These are phyloP conservation scores for Fusarium multiceps DNA, from an alignment of 2,329 filamentous ascomycete species.

Conservation along the genomic window DNA sequence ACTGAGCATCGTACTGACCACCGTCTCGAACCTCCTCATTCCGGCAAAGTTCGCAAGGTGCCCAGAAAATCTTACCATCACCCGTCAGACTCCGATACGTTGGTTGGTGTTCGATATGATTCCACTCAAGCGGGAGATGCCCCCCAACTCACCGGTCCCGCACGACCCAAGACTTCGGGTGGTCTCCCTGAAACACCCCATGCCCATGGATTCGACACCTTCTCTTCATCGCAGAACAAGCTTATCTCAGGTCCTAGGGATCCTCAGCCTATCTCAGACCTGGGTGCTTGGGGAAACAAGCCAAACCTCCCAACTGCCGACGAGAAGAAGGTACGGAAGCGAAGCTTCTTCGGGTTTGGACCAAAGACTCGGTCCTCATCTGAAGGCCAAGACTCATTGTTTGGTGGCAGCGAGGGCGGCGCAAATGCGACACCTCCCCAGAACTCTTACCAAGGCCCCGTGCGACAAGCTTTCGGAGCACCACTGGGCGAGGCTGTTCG, in stretches of 20 bases:
- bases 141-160: conserved; percentile 56
- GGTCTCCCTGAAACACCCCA: conserved; percentile 51
- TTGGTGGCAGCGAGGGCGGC: conserved; percentile 60
- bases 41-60: conserved; percentile 48
- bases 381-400: conserved; percentile 68
- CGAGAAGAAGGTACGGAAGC: conserved; percentile 85
- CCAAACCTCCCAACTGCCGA: conserved; percentile 65
- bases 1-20: conserved; percentile 4
- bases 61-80: conserved; percentile 52
- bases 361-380: conserved; percentile 68
- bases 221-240: conserved; percentile 54
- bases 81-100: conserved; percentile 55
- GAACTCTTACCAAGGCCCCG: conserved; percentile 61
- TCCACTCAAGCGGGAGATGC: conserved; percentile 63
- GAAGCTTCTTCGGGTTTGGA: conserved; percentile 78
- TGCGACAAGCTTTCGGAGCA: conserved; percentile 84
- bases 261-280: conserved; percentile 83
- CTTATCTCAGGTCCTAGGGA: conserved; percentile 88
- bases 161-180: conserved; percentile 53
- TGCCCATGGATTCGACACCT: conserved; percentile 49
- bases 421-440: conserved; percentile 58
- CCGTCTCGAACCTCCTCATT: conserved; percentile 39
- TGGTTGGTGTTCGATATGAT: conserved; percentile 70
- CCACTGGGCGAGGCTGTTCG: conserved; percentile 87
- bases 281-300: conserved; percentile 87